Base-by-base conservation (phyloP, 441 rosid genomes). In the Flueggea neowawraea region DNA sequence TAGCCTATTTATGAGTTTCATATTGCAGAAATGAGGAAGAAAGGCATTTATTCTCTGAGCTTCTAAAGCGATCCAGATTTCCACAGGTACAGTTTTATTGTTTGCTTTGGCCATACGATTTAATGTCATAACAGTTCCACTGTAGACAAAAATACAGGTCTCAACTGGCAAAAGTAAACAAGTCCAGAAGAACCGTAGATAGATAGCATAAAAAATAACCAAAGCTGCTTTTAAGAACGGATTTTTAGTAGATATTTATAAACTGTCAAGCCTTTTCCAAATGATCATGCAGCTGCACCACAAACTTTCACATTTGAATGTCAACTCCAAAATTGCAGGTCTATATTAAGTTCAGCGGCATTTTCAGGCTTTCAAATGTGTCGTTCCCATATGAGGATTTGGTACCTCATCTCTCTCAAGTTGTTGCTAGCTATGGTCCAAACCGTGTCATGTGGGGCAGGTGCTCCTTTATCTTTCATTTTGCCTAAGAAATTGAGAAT, bases 391-490 rank as follows among this genome's bases (percentile, higher is more conserved):
- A 82, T 55, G 71, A 72, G 60, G 96, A 93, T 68, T 74, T 90
- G 56, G 63, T 82, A 1, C 70, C 78, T 48, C 79, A 73, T 68
- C 83, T 93, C 16, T 75, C 90, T 45, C 84, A 84, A 73, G 61
- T 80, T 43, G 81, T 90, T 43, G 71, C 86, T 55, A 67, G 74
- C 73, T 90, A 82, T 15, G 96, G 97, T 14, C 87, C 87, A 52
- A 79, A 78, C 60, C 88, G 82, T 32, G 83, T 93, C 64, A 90
- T 90, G 97, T 93, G 98, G 98, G 97, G 98, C 78, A 88, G 97
- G 97, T 85, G 4, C 9, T 36, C 41, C 41, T 5, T 5, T 5
- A 36, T 36, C 41, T 3, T 36, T 36, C 41, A 36, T 8, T 36
- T 8, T 36, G 41, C 41, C 41, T 36, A 36, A 3, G 41, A 5